phyloP scores from a whole-genome alignment of 495 filamentous ascomycete species.

The Hypoxylon crocopeplum region DNA sequence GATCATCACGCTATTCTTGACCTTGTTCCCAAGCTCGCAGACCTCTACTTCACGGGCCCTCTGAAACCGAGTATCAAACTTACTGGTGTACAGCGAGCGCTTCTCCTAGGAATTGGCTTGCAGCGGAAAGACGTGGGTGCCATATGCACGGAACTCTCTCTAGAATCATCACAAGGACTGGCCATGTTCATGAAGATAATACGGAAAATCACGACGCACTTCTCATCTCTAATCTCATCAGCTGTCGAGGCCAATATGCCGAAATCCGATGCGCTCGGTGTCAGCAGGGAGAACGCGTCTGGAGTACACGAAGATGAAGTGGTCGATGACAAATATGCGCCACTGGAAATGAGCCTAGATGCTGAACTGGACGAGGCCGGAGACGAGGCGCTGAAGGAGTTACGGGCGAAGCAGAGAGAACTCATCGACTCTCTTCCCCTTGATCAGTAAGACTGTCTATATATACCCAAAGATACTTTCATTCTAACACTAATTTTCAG shows the following conservation, averaged over 20 bases:
- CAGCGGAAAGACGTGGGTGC: conserved; percentile 86
- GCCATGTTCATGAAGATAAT: conserved; percentile 98
- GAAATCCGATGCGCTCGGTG: conserved; percentile 57
- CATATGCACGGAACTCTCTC: conserved; percentile 77
- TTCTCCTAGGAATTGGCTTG: conserved; percentile 86
- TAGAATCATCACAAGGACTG: conserved; percentile 80
- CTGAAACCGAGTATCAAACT: conserved; percentile 70
- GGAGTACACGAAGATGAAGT: conserved; percentile 66
- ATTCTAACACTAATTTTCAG: conserved; percentile 57
- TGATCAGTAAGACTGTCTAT: conserved; percentile 68
- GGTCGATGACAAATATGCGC: conserved; percentile 66
- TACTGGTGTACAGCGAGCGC: conserved; percentile 79
- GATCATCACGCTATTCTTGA: conserved; percentile 98
- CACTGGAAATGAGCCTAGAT: conserved; percentile 74
- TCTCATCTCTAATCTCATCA: conserved; percentile 75
- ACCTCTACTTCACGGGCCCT: conserved; percentile 81
- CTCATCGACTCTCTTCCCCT: conserved; percentile 89
- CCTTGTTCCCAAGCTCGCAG: conserved; percentile 80
- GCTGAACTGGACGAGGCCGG: conserved; percentile 88
- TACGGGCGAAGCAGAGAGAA: conserved; percentile 77
- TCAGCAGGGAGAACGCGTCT: conserved; percentile 60
- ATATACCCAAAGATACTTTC: not conserved
- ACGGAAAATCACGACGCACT: conserved; percentile 79
- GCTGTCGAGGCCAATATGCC: conserved; percentile 77
- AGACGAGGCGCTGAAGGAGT: conserved; percentile 70